Conservation (phyloP, 1,284 basidiomycete genomes). For the Leccinum huronense region DNA sequence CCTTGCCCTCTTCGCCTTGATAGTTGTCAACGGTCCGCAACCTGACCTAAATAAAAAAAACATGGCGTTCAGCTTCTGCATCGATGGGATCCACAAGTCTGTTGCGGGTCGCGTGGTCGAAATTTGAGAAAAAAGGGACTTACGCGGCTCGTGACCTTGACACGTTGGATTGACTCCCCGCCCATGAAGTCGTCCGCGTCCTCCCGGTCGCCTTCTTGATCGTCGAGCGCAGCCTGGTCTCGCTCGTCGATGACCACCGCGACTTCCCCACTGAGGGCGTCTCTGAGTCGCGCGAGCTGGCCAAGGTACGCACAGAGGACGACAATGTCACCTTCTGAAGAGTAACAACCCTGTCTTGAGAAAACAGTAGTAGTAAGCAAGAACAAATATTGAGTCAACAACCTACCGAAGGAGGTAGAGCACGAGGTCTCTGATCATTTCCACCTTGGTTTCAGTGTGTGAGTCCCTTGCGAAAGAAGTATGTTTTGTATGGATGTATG, state of each 20-base stretch:
- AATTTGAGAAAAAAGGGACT: conserved; percentile 12
- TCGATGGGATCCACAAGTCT: background rate
- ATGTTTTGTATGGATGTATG: background rate
- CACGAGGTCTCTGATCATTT: conserved; percentile 69
- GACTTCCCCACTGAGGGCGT: conserved; percentile 49
- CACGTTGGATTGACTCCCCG: conserved; percentile 39
- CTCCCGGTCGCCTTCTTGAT: conserved; percentile 44
- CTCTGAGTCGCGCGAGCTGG: conserved; percentile 59
- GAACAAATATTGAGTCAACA: background rate
- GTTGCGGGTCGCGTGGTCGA: background rate
- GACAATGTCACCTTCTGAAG: conserved; percentile 65
- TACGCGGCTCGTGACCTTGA: conserved; percentile 51
- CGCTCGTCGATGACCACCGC: conserved; percentile 67
- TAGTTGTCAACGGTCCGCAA: conserved; percentile 76
- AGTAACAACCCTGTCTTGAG: conserved; percentile 55
- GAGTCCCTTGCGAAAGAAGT: background rate
- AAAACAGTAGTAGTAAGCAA: conserved; percentile 2
- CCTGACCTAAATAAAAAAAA: conserved; percentile 45
- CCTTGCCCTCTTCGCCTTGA: conserved; percentile 68
- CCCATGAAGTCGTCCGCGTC: conserved; percentile 33
- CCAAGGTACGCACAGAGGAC: conserved; percentile 76
- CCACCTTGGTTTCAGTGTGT: conserved; percentile 43
- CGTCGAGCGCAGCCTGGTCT: conserved; percentile 57
- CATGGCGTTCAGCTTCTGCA: background rate
- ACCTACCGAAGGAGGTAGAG: conserved; percentile 59